A percentile compares a stretch with the other conserved stretches of the same genome.
Conservation (phyloP, 257 asterid species). For the Fraxinus anomala region DNA sequence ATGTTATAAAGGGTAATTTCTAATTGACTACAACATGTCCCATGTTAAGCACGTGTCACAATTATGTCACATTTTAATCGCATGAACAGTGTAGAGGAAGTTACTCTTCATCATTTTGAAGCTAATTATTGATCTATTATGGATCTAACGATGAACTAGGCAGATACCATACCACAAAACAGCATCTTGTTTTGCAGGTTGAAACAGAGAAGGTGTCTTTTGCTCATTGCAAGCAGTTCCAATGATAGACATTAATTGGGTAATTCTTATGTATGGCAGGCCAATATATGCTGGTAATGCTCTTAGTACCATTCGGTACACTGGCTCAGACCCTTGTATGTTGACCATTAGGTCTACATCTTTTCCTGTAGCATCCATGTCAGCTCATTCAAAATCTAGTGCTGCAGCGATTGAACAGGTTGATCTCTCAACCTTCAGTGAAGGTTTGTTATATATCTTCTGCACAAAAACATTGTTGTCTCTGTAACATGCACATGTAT, state of each 20-base stretch:
- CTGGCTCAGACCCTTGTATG: constrained; percentile 87
- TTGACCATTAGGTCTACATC: constrained; percentile 89
- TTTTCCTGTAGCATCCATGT: constrained; percentile 47
- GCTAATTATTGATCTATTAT: background rate
- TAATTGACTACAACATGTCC: background rate
- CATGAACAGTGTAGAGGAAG: background rate
- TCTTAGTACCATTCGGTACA: constrained; percentile 78
- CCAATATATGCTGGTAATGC: constrained; percentile 99
- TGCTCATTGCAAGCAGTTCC: background rate
- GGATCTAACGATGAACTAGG: background rate
- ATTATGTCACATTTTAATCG: background rate
- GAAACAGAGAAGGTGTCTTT: constrained; percentile 17
- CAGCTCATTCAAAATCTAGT: constrained; percentile 47
- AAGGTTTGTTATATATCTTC: constrained; percentile 60
- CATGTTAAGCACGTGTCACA: background rate
- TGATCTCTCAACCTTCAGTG: constrained; percentile 68
- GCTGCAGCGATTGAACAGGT: constrained; percentile 66
- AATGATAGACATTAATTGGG: background rate
- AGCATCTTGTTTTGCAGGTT: constrained; percentile 16
- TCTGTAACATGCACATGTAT: constrained; percentile 7
- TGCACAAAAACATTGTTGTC: constrained; percentile 9
- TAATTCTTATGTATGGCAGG: constrained; percentile 51
- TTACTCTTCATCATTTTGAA: background rate
- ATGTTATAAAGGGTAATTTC: background rate
- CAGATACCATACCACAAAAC: background rate